These are phyloP conservation scores for Phytophthora cryptogea DNA, from an alignment of 352 stramenopile species.

Conservation along the genomic window DNA sequence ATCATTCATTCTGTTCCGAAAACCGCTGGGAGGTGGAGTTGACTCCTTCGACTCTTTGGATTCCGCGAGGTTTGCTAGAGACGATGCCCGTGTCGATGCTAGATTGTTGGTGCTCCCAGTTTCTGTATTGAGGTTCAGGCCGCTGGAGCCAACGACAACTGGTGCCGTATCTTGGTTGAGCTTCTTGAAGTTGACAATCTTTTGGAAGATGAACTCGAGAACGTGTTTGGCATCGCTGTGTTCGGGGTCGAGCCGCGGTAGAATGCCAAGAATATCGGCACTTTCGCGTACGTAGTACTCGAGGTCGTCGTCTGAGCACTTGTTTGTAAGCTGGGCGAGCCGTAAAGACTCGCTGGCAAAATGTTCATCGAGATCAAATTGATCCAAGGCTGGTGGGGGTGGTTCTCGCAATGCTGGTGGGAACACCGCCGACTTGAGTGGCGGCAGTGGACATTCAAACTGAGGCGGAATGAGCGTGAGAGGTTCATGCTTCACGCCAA, in stretches of 20 bases:
- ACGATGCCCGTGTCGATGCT: constrained; percentile 12
- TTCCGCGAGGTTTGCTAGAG: constrained; percentile 19
- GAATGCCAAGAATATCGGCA: constrained; percentile 91
- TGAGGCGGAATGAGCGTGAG: constrained; percentile 93
- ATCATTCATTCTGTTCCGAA: constrained; percentile 37
- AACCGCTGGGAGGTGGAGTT: constrained; percentile 25
- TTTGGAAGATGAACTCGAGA: constrained; percentile 92
- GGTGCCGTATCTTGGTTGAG: constrained; percentile 74
- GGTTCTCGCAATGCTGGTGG: constrained; percentile 91
- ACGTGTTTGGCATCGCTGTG: constrained; percentile 88
- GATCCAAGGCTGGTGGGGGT: constrained; percentile 91
- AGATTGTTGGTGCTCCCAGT: constrained; percentile 14
- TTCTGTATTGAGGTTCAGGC: constrained; percentile 7
- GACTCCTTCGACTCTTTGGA: constrained; percentile 31
- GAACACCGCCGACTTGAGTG: constrained; percentile 93
- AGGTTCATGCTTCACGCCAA: constrained; percentile 95
- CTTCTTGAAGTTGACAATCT: constrained; percentile 95
- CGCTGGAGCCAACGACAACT: constrained; percentile 21
- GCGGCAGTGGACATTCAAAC: constrained; percentile 94
- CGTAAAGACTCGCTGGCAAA: constrained; percentile 93
- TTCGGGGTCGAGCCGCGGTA: constrained; percentile 74
- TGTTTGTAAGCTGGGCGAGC: constrained; percentile 95
- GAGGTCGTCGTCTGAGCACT: constrained; percentile 93
- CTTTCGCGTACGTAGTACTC: constrained; percentile 95
- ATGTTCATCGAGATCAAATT: constrained; percentile 97